Conservation (phyloP, 140 eudicot genomes). For the Erigeron philadelphicus region DNA sequence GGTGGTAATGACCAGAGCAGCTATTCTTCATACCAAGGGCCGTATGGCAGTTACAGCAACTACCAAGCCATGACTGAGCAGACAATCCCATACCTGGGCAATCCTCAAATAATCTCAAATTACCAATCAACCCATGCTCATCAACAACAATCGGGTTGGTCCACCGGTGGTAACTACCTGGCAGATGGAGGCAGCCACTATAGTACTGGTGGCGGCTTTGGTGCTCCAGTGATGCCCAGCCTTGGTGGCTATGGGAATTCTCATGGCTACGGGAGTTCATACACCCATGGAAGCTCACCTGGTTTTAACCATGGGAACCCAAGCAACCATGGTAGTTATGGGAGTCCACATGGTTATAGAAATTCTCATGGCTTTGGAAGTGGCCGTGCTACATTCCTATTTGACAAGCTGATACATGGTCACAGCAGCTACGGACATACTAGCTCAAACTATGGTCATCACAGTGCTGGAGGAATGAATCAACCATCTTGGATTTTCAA, state of each 20-base stretch:
- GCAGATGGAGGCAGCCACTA: constrained; percentile 19
- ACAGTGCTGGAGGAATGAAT: constrained; percentile 13
- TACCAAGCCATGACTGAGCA: constrained; percentile 18
- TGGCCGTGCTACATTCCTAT: neutral
- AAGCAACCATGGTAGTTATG: neutral
- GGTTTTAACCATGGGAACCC: constrained; percentile 4
- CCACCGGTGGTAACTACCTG: constrained; percentile 23
- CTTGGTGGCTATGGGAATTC: constrained; percentile 21
- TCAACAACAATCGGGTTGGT: constrained; percentile 30
- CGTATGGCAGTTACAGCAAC: constrained; percentile 26
- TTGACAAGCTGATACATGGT: constrained; percentile 14
- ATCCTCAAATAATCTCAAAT: constrained; percentile 18
- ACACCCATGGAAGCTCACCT: neutral
- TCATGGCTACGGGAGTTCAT: no score
- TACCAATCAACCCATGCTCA: constrained; percentile 25
- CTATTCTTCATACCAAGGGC: constrained; percentile 33
- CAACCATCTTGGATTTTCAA: constrained; percentile 40
- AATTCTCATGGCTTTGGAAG: constrained; percentile 18
- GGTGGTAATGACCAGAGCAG: constrained; percentile 35
- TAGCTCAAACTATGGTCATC: neutral
- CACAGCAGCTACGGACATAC: neutral
- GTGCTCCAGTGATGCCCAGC: constrained; percentile 1
- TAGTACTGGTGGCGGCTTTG: constrained; percentile 1
- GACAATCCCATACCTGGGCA: constrained; percentile 17
- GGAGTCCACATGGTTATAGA: neutral